Conservation (phyloP, 306 rosid genomes). For the Lupinus albus region DNA sequence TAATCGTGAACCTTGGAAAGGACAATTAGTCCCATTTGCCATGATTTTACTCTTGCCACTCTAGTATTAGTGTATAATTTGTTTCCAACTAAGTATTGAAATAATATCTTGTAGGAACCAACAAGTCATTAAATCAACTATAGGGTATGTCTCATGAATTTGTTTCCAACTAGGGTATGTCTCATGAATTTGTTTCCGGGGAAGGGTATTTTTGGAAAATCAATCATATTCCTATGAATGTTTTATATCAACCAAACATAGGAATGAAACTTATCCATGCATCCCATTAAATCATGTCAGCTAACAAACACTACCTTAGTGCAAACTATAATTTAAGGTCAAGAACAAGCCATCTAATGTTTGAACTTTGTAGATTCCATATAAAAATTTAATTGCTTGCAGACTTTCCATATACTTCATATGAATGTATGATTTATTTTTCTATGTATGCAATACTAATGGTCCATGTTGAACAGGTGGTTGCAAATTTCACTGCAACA, state of each 20-base stretch:
- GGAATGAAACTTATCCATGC: too few relatives aligned
- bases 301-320: neutral
- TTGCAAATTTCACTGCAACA: constrained; percentile 93
- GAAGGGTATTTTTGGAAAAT: too few relatives aligned
- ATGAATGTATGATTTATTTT: constrained; percentile 6
- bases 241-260: too few relatives aligned
- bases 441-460: constrained; percentile 25
- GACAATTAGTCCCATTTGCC: neutral
- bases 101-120: too few relatives aligned
- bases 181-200: too few relatives aligned
- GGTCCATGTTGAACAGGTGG: constrained; percentile 60
- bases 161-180: too few relatives aligned
- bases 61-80: constrained; percentile 25
- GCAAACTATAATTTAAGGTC: neutral
- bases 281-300: too few relatives aligned
- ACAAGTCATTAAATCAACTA: too few relatives aligned
- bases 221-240: too few relatives aligned
- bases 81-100: neutral
- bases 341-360: neutral
- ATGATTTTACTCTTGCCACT: constrained; percentile 15
- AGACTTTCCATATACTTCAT: constrained; percentile 16
- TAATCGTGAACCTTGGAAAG: constrained; percentile 30
- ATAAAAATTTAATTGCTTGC: constrained; percentile 20
- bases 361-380: neutral
- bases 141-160: too few relatives aligned